These are phyloP conservation scores for Salix purpurea DNA, from an alignment of 345 rosid species.

Conservation along the genomic window DNA sequence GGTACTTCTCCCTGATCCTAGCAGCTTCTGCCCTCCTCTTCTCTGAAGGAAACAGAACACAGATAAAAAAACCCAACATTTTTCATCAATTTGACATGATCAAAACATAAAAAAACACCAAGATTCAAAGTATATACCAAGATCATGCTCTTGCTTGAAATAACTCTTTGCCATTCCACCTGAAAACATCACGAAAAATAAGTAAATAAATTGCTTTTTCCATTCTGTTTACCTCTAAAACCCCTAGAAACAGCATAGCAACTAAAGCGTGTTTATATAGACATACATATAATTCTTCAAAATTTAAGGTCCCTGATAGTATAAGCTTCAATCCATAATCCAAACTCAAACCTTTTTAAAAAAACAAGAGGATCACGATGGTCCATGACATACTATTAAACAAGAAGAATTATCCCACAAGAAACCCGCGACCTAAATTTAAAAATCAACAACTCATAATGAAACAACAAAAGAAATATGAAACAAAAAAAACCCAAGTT, in stretches of 20 bases:
- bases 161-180: conserved; percentile 71
- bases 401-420: neutral
- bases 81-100: neutral
- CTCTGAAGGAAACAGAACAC: conserved; percentile 40
- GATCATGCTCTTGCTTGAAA: conserved; percentile 94
- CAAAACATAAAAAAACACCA: neutral
- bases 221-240: neutral
- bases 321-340: neutral
- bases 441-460: neutral
- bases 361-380: neutral
- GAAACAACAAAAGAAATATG: too few relatives aligned
- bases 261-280: neutral
- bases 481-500: neutral
- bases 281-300: neutral
- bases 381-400: neutral
- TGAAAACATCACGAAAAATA: conserved; percentile 18
- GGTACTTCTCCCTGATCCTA: conserved; percentile 88
- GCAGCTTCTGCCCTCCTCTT: conserved; percentile 94
- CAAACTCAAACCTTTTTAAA: neutral
- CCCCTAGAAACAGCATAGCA: neutral
- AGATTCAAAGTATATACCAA: conserved; percentile 41
- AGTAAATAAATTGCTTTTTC: neutral
- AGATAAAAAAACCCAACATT: neutral
- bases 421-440: neutral
- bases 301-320: neutral